Percentiles rank a stretch among this genome's conserved stretches.
Evolutionary conservation across 2,329 filamentous ascomycete species (phyloP).

Genomic region (Rachicladosporium sp.): DNA sequence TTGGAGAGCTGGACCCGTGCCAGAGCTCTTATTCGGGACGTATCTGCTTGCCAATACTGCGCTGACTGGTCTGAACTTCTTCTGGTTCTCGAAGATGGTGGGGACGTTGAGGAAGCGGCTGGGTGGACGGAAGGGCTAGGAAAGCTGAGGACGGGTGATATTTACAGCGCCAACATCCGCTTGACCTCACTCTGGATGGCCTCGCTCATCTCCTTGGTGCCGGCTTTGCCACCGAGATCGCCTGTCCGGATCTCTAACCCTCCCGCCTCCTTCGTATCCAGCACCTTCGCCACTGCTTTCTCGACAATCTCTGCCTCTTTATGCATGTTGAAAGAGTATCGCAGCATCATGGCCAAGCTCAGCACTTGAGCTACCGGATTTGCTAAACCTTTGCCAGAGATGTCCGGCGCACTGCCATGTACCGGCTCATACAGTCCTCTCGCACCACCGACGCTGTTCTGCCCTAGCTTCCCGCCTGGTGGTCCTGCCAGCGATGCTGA

Average conservation of each 20-base stretch:
- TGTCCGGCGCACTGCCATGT: slow-evolving; percentile 23
- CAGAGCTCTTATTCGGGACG: slow-evolving; percentile 38
- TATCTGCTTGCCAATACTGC: slow-evolving; percentile 61
- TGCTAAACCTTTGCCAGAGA: slow-evolving; percentile 21
- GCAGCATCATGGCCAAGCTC: slow-evolving; percentile 23
- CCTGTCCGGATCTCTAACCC: slow-evolving; percentile 40
- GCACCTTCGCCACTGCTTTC: slow-evolving; percentile 38
- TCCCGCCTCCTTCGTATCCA: slow-evolving; percentile 41
- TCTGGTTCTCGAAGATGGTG: slow-evolving; percentile 84
- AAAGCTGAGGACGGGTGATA: too few species aligned
- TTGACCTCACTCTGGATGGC: slow-evolving; percentile 22
- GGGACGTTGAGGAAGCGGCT: slow-evolving; percentile 33
- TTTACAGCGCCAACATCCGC: slow-evolving; percentile 10
- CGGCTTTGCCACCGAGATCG: slow-evolving; percentile 40
- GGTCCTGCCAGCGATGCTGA: slow-evolving; percentile 27
- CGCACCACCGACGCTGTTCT: slow-evolving; percentile 31
- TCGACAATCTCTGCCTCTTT: slow-evolving; percentile 33
- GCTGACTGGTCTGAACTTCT: slow-evolving; percentile 66
- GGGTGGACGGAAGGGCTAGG: too few species aligned
- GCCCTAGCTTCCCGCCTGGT: slow-evolving; percentile 14
- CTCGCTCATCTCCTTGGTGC: slow-evolving; percentile 32
- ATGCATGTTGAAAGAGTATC: slow-evolving; percentile 24
- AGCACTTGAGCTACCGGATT: slow-evolving; percentile 23
- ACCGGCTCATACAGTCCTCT: slow-evolving; percentile 23
- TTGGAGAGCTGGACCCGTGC: slow-evolving; percentile 34